Base-by-base conservation (phyloP, 768 basidiomycete species). In the Leccinum subtestaceum region DNA sequence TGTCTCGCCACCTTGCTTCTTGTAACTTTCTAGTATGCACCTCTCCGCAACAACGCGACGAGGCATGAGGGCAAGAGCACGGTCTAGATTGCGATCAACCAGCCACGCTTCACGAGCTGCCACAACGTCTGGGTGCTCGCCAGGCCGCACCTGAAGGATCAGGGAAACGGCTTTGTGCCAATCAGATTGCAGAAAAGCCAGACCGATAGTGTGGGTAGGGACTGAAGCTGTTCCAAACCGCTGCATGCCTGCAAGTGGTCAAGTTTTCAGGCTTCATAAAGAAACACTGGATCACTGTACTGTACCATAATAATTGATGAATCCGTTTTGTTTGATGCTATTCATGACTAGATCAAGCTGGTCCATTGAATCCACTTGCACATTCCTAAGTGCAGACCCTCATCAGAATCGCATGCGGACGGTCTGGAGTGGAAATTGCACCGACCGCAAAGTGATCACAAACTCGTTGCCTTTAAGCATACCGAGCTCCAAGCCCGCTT, bases 401-500 rank as follows among this genome's bases (percentile, higher is more conserved):
- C 58, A 36, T 55, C 34, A 57, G 55, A 46, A 36, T 21, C 21
- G 21, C 27, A 34, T 34, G 9, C 17, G 23, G 15, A 55, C 23
- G 5, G 65, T 80, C 59, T 67, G 36, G 31, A 60, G 43, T 9
- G 15, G 50, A 48, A 27, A 57, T 11, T 40, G 11, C 7, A 5
- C 67, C 31, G 23, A 95, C 95, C 96, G 82, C 19, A 99, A 78
- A 0, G 96, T 98, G 62, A 99, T 96, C 48, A 95, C 80, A 65
- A 99, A 99, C 6, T 87, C 85, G 72, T 99, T 99, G 9, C 97
- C 97, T 74, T 95, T 94, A 66, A 98, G 78, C 93, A 95, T 93
- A 5, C 97, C 97, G 49, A 99, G 79, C 71, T 98, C 95, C 48
- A 99, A 74, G 59, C 85, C 81, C 1, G 86, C 81, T 67, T 91